Base-by-base conservation (phyloP, 2,329 filamentous ascomycete genomes). In the Chrysoporthe puriensis region DNA sequence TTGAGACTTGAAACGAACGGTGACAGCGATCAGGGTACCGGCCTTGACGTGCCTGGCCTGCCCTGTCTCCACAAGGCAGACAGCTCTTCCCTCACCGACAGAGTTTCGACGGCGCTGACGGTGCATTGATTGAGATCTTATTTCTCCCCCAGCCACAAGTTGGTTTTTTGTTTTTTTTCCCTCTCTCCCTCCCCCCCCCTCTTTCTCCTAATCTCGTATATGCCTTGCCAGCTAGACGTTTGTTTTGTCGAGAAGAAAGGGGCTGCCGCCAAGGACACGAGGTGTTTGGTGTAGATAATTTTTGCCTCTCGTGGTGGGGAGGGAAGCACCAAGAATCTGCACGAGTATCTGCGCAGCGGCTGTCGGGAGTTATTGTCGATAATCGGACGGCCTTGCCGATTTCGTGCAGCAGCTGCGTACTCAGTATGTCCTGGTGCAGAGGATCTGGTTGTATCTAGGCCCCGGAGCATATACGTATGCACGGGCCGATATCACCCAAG, bases 1-100 rank as follows among this genome's bases (percentile, higher is more conserved):
- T 69, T 59, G 48, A 63, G 67, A 69, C 67, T 60, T 63, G 67
- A 66, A 66, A 69, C 59, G 58, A 62, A 66, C 43, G 59, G 65
- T 34, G 48, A 69, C 60, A 66, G 59, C 59, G 63, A 66, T 66
- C 67, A 66, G 52, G 50, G 58, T 40, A n/a, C 34, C 44, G 26
- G 42, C 43, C 46, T 46, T 26, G 59, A 36, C 32, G 11, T 26
- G 43, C 26, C 32, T 46, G 42, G 21, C 16, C n/a, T 64, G 14
- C 9, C 18, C 26, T 40, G 26, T 40, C n/a, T 50, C 48, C 63
- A 34, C 48, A 40, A 57, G 14, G 7, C 6, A 57, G 32, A 54
- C 14, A 54, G 50, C 26, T 57, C 40, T 16, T 5, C 40, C 16
- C 44, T 60, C 63, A 50, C 67, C 63, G 67, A 60, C 54, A 46